Percentiles rank a stretch among this genome's conserved stretches.
Conservation (phyloP, 208 protist genomes). For the Crithidia fasciculata region DNA sequence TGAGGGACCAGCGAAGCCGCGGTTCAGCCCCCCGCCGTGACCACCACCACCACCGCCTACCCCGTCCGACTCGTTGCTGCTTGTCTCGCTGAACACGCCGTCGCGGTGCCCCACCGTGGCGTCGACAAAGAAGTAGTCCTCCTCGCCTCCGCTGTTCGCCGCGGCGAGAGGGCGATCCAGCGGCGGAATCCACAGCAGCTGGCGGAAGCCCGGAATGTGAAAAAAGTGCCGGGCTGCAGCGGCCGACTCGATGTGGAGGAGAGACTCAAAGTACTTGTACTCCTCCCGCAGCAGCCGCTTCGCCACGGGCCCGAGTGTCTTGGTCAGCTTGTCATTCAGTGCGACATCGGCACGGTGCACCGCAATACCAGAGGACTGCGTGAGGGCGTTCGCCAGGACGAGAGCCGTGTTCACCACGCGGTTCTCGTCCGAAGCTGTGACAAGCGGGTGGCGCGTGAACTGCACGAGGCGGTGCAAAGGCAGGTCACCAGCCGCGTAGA, state of each 20-base stretch:
- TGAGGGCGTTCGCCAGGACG: constrained; percentile 52
- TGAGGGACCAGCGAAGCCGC: neutral
- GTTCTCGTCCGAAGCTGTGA: constrained; percentile 46
- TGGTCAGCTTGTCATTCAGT: constrained; percentile 47
- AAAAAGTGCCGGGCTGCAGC: constrained; percentile 56
- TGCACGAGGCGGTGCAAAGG: constrained; percentile 40
- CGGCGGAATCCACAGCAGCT: constrained; percentile 51
- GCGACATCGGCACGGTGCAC: constrained; percentile 39
- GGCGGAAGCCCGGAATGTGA: constrained; percentile 57
- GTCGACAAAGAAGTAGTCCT: constrained; percentile 4
- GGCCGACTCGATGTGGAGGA: constrained; percentile 51
- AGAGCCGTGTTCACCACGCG: constrained; percentile 58
- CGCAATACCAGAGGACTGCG: constrained; percentile 31
- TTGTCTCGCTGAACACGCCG: neutral
- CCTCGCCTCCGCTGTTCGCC: constrained; percentile 2
- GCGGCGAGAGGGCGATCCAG: constrained; percentile 14
- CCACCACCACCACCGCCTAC: neutral
- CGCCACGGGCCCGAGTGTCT: constrained; percentile 39
- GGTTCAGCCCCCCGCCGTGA: neutral
- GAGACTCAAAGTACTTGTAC: constrained; percentile 52
- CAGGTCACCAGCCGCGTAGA: constrained; percentile 60
- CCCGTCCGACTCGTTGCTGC: constrained; percentile 1
- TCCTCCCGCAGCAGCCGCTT: constrained; percentile 53
- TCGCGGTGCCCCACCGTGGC: neutral
- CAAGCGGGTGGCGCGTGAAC: constrained; percentile 43